A percentile compares a stretch with the other conserved stretches of the same genome.
phyloP scores from a whole-genome alignment of 352 stramenopile species.

The Detonula confervacea region DNA sequence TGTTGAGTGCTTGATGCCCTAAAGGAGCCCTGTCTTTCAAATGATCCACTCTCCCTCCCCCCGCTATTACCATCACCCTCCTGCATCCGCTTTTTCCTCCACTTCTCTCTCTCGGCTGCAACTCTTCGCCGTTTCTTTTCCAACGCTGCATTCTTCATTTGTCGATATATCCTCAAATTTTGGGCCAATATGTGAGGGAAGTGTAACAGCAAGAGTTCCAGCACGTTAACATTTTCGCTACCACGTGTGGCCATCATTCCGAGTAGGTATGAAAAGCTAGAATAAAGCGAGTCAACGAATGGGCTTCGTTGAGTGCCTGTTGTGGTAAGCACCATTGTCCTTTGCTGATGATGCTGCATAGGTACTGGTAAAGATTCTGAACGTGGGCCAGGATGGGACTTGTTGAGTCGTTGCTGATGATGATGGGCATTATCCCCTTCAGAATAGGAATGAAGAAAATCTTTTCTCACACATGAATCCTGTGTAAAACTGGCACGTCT shows the following conservation, averaged over 20 bases:
- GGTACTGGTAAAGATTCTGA: not conserved
- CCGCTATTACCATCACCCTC: constrained; percentile 1
- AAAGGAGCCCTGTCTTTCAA: constrained; percentile 1
- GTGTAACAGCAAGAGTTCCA: constrained; percentile 77
- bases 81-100: constrained; percentile 11
- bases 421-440: constrained; percentile 11
- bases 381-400: not conserved
- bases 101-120: constrained; percentile 35
- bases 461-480: constrained; percentile 4
- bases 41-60: constrained; percentile 3
- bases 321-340: constrained; percentile 67
- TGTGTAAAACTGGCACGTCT: too few species aligned
- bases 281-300: constrained; percentile 64
- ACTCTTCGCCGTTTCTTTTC: constrained; percentile 62
- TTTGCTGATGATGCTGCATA: constrained; percentile 39
- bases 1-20: constrained; percentile 25
- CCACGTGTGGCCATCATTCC: constrained; percentile 70
- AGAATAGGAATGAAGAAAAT: constrained; percentile 7
- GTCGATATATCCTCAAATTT: constrained; percentile 77
- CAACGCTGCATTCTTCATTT: constrained; percentile 61
- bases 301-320: constrained; percentile 47
- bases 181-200: constrained; percentile 74
- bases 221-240: constrained; percentile 80
- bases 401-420: constrained; percentile 10
- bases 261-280: constrained; percentile 65